These are phyloP conservation scores for Candida corydali DNA, from an alignment of 805 yeast species.

Conservation along the genomic window DNA sequence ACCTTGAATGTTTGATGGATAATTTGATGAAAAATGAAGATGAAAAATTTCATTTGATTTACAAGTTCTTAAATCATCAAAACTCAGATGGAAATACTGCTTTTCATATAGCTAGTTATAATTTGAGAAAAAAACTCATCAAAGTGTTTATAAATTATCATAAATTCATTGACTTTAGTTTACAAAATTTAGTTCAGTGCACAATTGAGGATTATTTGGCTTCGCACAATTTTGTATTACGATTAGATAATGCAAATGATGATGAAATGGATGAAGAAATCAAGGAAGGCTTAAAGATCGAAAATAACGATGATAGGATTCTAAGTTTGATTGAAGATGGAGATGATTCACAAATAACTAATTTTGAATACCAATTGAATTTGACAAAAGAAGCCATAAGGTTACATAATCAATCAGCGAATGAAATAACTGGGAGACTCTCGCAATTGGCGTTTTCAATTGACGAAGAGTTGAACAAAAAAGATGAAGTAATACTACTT, in stretches of 20 bases:
- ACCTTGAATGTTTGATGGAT: conserved; percentile 33
- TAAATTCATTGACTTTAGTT: conserved; percentile 52
- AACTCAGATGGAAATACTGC: conserved; percentile 96
- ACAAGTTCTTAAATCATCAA: conserved; percentile 70
- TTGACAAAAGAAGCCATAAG: conserved; percentile 32
- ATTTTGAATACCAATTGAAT: conserved; percentile 34
- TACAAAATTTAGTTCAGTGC: conserved; percentile 40
- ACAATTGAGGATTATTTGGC: conserved; percentile 42
- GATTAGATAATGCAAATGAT: conserved; percentile 15
- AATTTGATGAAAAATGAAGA: conserved; percentile 19
- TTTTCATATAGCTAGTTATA: conserved; percentile 79
- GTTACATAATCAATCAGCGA: conserved; percentile 29
- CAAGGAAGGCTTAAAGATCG: too few relatives aligned
- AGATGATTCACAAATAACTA: background rate
- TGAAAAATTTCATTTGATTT: conserved; percentile 27
- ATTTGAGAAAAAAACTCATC: conserved; percentile 70
- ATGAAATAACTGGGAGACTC: conserved; percentile 33
- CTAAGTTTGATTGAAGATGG: too few relatives aligned
- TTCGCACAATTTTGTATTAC: conserved; percentile 24
- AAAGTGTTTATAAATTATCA: conserved; percentile 83
- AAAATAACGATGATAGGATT: too few relatives aligned
- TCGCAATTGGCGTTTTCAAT: conserved; percentile 34
- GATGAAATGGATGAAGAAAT: conserved; percentile 5
- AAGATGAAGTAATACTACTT: conserved; percentile 28
- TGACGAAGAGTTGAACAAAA: conserved; percentile 34